Base-by-base conservation (phyloP, 1,139 yeast genomes). In the Magnusiomyces fungicola region DNA sequence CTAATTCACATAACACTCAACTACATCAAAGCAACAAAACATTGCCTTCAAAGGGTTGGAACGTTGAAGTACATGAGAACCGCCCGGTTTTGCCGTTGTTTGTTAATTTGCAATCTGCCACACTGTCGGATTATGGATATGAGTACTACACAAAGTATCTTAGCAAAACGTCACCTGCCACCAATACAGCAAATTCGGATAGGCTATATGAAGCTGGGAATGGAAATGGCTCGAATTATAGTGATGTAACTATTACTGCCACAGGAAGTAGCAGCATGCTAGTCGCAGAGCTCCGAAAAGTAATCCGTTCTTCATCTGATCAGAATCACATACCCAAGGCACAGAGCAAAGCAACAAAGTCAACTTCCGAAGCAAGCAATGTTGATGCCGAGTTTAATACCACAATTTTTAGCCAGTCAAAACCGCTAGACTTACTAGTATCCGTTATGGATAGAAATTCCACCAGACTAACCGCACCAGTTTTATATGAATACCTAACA, bases 361-460 rank as follows among this genome's bases (percentile, higher is more conserved):
- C n/a, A n/a, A n/a, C n/a, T n/a, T n/a, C n/a, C n/a, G n/a, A n/a
- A n/a, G n/a, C n/a, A n/a, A n/a, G n/a, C n/a, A n/a, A n/a, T n/a
- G n/a, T n/a, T 7, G 30, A 27, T 7, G 30, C 12, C 30, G n/a
- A 32, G 5, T 32, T 14, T 32, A 9, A 9, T 32, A 32, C 16
- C 36, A 32, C 9, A 32, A 6, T 12, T 9, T 32, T 32, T n/a
- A 7, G 36, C 5, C 36, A 32, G n/a, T 32, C 36, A 12, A 6
- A 32, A 32, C 50, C 53, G n/a, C 23, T 39, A 4, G 43, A 46
- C 10, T 46, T 51, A 14, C 39, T 51, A 3, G 16, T 16, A 12
- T 29, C n/a, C 2, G 47, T 47, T 1, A 16, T 47, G 39, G 44
- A 47, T 19, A 24, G 25, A 14, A 47, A 47, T 34, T 27, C 25